These are phyloP conservation scores for Mentha longifolia DNA, from an alignment of 257 asterid genomes.

Conservation along the genomic window DNA sequence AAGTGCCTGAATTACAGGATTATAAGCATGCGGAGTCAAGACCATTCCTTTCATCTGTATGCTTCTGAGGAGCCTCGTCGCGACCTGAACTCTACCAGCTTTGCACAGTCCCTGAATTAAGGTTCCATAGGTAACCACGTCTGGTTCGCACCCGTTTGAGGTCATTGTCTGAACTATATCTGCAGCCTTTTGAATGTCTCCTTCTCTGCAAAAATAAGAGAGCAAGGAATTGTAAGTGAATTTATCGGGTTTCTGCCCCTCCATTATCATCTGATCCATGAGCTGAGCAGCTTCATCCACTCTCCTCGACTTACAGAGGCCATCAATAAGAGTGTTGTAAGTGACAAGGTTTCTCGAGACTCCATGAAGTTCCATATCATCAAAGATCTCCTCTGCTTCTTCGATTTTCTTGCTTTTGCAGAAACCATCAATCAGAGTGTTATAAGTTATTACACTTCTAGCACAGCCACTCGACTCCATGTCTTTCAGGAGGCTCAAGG, in stretches of 20 bases:
- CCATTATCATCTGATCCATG: constrained; percentile 92
- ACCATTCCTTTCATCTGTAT: constrained; percentile 87
- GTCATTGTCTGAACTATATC: constrained; percentile 84
- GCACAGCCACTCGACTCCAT: constrained; percentile 88
- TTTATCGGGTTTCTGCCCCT: constrained; percentile 80
- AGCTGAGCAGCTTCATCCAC: constrained; percentile 90
- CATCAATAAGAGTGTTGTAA: constrained; percentile 84
- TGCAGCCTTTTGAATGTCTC: constrained; percentile 87
- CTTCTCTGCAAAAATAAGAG: constrained; percentile 73
- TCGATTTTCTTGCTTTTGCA: constrained; percentile 76
- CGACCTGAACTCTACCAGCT: constrained; percentile 75
- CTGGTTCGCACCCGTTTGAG: constrained; percentile 81
- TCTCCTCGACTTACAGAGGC: constrained; percentile 73
- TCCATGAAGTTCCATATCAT: constrained; percentile 87
- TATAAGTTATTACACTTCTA: constrained; percentile 71
- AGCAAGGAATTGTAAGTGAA: constrained; percentile 80
- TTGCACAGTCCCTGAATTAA: constrained; percentile 84
- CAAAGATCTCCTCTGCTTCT: constrained; percentile 89
- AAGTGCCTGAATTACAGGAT: constrained; percentile 80
- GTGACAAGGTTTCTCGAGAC: constrained; percentile 75
- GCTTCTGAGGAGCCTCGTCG: constrained; percentile 69
- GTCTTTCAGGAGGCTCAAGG: constrained; percentile 67
- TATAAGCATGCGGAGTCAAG: constrained; percentile 78
- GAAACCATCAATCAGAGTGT: constrained; percentile 78
- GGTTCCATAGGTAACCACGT: constrained; percentile 80